phyloP scores from a whole-genome alignment of 2,329 filamentous ascomycete genomes.

The Penicillium digitatum region DNA sequence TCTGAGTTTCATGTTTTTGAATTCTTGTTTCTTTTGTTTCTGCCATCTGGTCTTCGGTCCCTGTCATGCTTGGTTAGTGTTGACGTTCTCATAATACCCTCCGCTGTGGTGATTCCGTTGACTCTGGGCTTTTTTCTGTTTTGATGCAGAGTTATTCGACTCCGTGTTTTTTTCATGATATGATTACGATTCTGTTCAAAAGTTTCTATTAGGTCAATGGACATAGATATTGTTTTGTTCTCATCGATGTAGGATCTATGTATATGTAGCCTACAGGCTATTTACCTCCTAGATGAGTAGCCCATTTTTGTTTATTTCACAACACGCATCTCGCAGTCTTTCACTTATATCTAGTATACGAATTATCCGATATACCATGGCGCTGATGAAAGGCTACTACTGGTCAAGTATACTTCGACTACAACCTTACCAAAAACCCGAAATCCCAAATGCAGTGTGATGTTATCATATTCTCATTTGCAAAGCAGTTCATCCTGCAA shows the following conservation, averaged over 20 bases:
- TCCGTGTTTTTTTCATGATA: slow-evolving; percentile 8
- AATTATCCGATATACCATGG: not conserved
- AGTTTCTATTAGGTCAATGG: slow-evolving; percentile 9
- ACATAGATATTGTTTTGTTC: slow-evolving; percentile 6
- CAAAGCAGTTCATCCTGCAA: not conserved
- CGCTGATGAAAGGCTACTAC: not conserved
- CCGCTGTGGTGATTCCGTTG: slow-evolving; percentile 13
- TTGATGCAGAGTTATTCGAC: slow-evolving; percentile 5
- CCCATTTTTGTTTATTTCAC: not conserved
- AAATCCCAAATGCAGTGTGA: not conserved
- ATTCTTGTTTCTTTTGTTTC: slow-evolving; percentile 2
- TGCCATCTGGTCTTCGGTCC: slow-evolving; percentile 10
- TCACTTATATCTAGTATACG: not conserved
- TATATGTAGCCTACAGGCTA: not conserved
- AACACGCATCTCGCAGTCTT: not conserved
- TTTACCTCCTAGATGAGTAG: not conserved
- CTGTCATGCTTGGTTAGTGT: slow-evolving; percentile 10
- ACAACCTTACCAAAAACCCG: not conserved
- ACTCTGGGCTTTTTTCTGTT: slow-evolving; percentile 5
- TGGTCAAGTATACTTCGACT: not conserved
- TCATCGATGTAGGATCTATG: not conserved
- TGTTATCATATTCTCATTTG: slow-evolving; percentile 3
- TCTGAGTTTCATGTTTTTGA: not conserved
- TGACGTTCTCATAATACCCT: slow-evolving; percentile 12
- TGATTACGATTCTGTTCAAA: slow-evolving; percentile 13